Evolutionary conservation across 2,329 filamentous ascomycete species (phyloP).

Genomic region (Pseudogymnoascus sp.): DNA sequence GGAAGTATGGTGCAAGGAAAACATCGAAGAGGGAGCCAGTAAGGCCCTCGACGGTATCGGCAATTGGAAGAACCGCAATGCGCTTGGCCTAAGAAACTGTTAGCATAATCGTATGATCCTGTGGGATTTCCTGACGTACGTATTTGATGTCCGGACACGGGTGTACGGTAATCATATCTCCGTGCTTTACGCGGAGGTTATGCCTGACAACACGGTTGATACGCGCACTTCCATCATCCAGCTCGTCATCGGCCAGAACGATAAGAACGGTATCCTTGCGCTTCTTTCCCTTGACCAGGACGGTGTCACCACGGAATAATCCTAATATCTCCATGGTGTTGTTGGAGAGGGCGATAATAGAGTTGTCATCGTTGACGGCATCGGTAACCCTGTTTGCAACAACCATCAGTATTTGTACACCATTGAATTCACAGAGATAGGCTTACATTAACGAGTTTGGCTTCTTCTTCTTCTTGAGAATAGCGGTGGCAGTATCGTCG

Average conservation of each 20-base stretch:
- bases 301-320: slow-evolving; percentile 97
- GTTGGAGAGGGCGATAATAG: slow-evolving; percentile 95
- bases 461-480: slow-evolving; percentile 99
- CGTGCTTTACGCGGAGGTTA: slow-evolving; percentile 97
- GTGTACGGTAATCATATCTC: slow-evolving; percentile 94
- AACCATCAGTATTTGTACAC: slow-evolving; percentile 11
- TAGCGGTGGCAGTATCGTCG: slow-evolving; percentile 89
- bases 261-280: slow-evolving; percentile 98
- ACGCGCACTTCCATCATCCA: slow-evolving; percentile 92
- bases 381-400: slow-evolving; percentile 77
- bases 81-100: slow-evolving; percentile 71
- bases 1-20: slow-evolving; percentile 98
- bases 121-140: slow-evolving; percentile 47
- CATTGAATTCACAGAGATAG: slow-evolving; percentile 17
- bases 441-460: slow-evolving; percentile 94
- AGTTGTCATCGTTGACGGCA: slow-evolving; percentile 99
- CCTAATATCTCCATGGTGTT: slow-evolving; percentile 98
- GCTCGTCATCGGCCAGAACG: slow-evolving; percentile 92
- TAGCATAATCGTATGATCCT: slow-evolving; percentile 17
- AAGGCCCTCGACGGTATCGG: slow-evolving; percentile 94
- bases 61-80: slow-evolving; percentile 95
- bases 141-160: slow-evolving; percentile 99
- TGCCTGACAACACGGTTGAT: slow-evolving; percentile 98
- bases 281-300: slow-evolving; percentile 98
- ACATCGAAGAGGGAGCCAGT: slow-evolving; percentile 98